Conservation (phyloP, 768 basidiomycete species). For the Lentinula edodes region DNA sequence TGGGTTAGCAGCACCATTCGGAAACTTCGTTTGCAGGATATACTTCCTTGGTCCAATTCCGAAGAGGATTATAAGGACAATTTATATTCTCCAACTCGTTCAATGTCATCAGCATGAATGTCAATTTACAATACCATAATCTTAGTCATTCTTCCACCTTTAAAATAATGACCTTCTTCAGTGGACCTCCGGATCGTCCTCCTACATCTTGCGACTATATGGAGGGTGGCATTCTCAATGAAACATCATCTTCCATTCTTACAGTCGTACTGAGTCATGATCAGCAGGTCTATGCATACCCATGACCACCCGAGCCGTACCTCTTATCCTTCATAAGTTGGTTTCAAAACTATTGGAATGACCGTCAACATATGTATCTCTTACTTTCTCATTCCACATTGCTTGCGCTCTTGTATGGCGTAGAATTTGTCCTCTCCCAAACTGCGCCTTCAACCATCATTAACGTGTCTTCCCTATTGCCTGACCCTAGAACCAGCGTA, state of each 20-base stretch:
- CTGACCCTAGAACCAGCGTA: not conserved
- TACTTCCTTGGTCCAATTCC: not conserved
- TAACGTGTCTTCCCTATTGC: not conserved
- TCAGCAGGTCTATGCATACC: too few species aligned
- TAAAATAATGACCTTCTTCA: too few species aligned
- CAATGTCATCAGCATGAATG: not conserved
- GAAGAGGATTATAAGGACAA: not conserved
- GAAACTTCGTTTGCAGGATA: slow-evolving; percentile 1
- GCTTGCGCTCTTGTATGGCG: not conserved
- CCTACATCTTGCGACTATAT: not conserved
- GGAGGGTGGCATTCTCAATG: not conserved
- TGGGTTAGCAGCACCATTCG: not conserved
- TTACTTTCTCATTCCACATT: not conserved
- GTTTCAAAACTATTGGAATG: not conserved
- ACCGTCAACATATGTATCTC: not conserved
- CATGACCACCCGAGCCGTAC: not conserved
- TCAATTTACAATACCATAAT: not conserved
- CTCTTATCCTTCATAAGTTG: not conserved
- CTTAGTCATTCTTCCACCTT: not conserved
- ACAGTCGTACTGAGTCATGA: not conserved
- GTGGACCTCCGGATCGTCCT: too few species aligned
- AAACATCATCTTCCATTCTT: not conserved
- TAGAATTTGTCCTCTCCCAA: not conserved
- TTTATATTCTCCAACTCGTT: not conserved
- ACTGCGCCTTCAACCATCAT: not conserved